Conservation (phyloP, 2,329 filamentous ascomycete genomes). For the Fusarium keratoplasticum region DNA sequence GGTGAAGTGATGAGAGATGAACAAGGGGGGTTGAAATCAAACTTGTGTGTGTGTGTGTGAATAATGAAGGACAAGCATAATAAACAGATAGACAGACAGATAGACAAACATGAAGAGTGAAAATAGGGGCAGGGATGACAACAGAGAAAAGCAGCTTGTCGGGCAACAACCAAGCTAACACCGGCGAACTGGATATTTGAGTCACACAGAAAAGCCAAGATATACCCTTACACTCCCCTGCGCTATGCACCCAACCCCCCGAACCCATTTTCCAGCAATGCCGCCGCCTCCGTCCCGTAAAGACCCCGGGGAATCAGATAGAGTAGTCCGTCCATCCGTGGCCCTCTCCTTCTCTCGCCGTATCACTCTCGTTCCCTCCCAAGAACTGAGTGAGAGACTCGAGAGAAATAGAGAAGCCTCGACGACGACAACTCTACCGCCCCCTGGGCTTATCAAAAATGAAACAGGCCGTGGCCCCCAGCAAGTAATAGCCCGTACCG, state of each 20-base stretch:
- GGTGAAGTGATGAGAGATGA: conserved; percentile 23
- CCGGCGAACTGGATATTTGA: conserved; percentile 47
- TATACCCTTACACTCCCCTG: conserved; percentile 57
- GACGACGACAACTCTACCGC: conserved; percentile 2
- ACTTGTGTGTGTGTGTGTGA: conserved; percentile 1
- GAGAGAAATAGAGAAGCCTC: conserved; percentile 3
- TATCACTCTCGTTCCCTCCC: background rate
- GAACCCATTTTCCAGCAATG: conserved; percentile 58
- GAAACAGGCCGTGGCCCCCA: conserved; percentile 44
- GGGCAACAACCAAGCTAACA: conserved; percentile 38
- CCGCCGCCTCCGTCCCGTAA: conserved; percentile 46
- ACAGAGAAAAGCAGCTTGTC: conserved; percentile 43
- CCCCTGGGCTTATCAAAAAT: conserved; percentile 48
- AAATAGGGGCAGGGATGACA: conserved; percentile 32
- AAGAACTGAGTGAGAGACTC: background rate
- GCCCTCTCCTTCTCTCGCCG: background rate
- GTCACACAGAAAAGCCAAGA: conserved; percentile 53
- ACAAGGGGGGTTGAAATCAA: conserved; percentile 14
- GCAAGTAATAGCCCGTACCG: conserved; percentile 48
- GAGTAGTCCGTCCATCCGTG: background rate
- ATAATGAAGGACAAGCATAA: conserved; percentile 8
- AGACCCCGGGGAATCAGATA: conserved; percentile 6
- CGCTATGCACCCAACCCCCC: conserved; percentile 57
- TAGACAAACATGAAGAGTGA: conserved; percentile 26
- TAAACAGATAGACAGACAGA: conserved; percentile 14